These are phyloP conservation scores for Saccharomycopsis oosterbeekiorum DNA, from an alignment of 805 yeast species.

Conservation along the genomic window DNA sequence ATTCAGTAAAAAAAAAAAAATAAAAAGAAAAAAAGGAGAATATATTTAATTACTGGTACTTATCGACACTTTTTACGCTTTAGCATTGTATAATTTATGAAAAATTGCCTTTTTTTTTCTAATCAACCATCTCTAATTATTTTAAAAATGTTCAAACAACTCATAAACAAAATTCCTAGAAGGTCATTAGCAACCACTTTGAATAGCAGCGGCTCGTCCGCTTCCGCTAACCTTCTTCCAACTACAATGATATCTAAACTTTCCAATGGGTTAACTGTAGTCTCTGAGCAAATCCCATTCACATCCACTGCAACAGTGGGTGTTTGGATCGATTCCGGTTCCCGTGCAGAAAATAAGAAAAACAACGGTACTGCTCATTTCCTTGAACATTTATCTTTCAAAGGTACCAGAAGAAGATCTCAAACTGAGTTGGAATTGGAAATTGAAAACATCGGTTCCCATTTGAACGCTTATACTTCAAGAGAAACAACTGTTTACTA, in stretches of 20 bases:
- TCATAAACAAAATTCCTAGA: background rate
- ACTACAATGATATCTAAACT: slow-evolving; percentile 60
- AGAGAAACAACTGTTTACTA: slow-evolving; percentile 96
- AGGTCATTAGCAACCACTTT: background rate
- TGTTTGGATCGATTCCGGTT: slow-evolving; percentile 97
- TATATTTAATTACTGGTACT: too few species aligned
- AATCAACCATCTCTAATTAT: background rate
- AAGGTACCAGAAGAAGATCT: slow-evolving; percentile 76
- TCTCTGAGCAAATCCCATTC: slow-evolving; percentile 79
- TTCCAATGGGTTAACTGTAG: slow-evolving; percentile 90
- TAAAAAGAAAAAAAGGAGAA: too few species aligned
- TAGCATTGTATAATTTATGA: too few species aligned
- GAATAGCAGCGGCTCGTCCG: slow-evolving; percentile 5
- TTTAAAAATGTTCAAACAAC: background rate
- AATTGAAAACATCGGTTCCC: slow-evolving; percentile 94
- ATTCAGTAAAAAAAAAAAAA: background rate
- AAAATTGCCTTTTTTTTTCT: too few species aligned
- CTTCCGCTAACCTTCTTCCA: slow-evolving; percentile 26
- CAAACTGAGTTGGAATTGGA: slow-evolving; percentile 83
- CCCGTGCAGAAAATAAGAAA: slow-evolving; percentile 82
- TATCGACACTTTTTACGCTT: too few species aligned
- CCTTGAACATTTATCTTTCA: slow-evolving; percentile 91
- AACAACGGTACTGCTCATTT: slow-evolving; percentile 96
- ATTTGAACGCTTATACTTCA: slow-evolving; percentile 96
- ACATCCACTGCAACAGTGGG: slow-evolving; percentile 95